Evolutionary conservation across 768 basidiomycete species (phyloP), one percentile per base, ranked within the genome.

Genomic region (Russula ochroleuca): DNA sequence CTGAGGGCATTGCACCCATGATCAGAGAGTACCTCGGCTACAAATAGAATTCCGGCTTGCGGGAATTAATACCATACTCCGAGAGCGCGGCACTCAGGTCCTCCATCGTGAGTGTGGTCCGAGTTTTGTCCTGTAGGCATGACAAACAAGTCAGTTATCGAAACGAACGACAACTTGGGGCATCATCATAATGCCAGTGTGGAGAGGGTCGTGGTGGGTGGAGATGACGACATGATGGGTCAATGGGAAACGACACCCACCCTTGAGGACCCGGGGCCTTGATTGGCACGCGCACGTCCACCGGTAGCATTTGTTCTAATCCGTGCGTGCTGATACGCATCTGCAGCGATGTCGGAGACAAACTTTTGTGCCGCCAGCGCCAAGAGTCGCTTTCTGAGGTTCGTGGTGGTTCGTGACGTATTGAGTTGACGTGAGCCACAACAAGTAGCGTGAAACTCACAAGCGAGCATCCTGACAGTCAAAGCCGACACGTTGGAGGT

Each of bases 301-400:
- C 87, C 84, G 6, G 86, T 73, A 40, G 92, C 93, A 64, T 92
- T 96, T 1, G 92, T 92, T 41, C 97, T 86, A 70, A 98, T 92
- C 35, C 96, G 90, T 9, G 97, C 97, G 75, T 98, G 96, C 72
- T 98, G 94, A 76, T 92, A 98, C 11, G 97, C 94, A 73, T 99
- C 97, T 2, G 91, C 85, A 3, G 96, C 90, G 60, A 99, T 95
- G 72, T 98, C 96, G 8, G 94, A 92, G 49, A 98, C 88, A 72
- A 99, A 98, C 72, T 98, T 98, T 72, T 99, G 97, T 0, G 97
- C 94, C 3, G 97, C 95, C 14, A 98, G 82, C 0, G 96, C 94
- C 28, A 99, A 80, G 19, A 99, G 83, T 3, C 96, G 90, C 78
- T 97, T 98, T 61, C 95, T 97, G 73, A 9, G 45, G 28, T 55